phyloP scores from a whole-genome alignment of 768 basidiomycete species.

The Boletus barrowsii region DNA sequence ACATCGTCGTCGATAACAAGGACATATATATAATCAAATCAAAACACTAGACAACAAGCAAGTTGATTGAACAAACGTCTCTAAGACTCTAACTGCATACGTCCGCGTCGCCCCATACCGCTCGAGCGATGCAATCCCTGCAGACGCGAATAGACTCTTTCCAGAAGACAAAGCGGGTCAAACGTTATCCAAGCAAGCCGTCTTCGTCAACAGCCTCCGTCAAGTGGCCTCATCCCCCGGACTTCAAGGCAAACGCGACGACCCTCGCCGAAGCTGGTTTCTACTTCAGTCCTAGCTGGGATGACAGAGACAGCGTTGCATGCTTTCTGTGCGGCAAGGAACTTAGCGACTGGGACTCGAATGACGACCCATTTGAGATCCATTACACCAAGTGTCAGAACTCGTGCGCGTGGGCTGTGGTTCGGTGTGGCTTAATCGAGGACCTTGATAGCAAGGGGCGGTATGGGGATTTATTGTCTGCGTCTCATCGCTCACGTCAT shows the following conservation, averaged over 20 bases:
- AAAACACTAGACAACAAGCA: slow-evolving; percentile 17
- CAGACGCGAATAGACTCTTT: slow-evolving; percentile 68
- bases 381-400: slow-evolving; percentile 68
- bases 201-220: slow-evolving; percentile 43
- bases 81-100: too few species aligned
- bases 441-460: slow-evolving; percentile 57
- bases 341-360: slow-evolving; percentile 78
- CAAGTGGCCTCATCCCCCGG: slow-evolving; percentile 76
- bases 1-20: slow-evolving; percentile 17
- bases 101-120: too few species aligned
- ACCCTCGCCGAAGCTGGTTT: slow-evolving; percentile 88
- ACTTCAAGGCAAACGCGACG: slow-evolving; percentile 66
- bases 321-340: slow-evolving; percentile 86
- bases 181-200: slow-evolving; percentile 44
- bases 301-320: slow-evolving; percentile 69
- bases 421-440: slow-evolving; percentile 63
- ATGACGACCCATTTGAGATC: slow-evolving; percentile 84
- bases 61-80: neutral
- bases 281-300: slow-evolving; percentile 69
- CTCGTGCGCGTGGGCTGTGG: slow-evolving; percentile 78
- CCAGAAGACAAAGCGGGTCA: slow-evolving; percentile 57
- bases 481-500: neutral
- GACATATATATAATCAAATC: slow-evolving; percentile 6
- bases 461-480: slow-evolving; percentile 36
- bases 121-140: slow-evolving; percentile 43